Evolutionary conservation across 2,329 filamentous ascomycete genomes (phyloP).

Genomic region (Tolypocladium cylindrosporum): DNA sequence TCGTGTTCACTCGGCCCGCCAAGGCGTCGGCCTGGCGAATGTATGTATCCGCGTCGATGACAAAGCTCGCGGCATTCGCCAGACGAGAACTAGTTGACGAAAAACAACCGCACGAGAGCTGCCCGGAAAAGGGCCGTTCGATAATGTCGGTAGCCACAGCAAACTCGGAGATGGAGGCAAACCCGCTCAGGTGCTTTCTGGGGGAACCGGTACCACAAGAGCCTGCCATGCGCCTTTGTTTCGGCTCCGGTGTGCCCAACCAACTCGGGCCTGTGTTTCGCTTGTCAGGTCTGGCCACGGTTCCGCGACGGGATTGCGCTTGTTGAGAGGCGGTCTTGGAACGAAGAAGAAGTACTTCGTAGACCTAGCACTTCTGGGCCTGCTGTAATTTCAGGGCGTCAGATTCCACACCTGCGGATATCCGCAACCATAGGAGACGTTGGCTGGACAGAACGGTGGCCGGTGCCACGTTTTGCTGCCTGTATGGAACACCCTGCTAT

Average conservation of each 20-base stretch:
- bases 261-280: not conserved
- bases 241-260: not conserved
- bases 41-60: slow-evolving; percentile 3
- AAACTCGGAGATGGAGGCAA: not conserved
- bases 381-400: not conserved
- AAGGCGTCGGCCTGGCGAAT: not conserved
- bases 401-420: not conserved
- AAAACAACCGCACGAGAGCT: not conserved
- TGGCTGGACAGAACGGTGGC: not conserved
- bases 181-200: not conserved
- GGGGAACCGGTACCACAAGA: not conserved
- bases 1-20: not conserved
- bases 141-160: not conserved
- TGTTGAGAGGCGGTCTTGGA: not conserved
- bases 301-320: not conserved
- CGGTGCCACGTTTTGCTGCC: not conserved
- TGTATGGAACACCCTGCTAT: not conserved
- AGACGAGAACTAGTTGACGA: not conserved
- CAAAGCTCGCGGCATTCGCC: slow-evolving; percentile 5
- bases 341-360: not conserved
- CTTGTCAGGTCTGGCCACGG: not conserved
- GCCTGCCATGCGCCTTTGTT: not conserved
- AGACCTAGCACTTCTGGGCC: not conserved
- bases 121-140: not conserved
- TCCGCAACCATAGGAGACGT: not conserved